Base-by-base conservation (phyloP, 2,329 filamentous ascomycete genomes). In the Peltaster fructicola region DNA sequence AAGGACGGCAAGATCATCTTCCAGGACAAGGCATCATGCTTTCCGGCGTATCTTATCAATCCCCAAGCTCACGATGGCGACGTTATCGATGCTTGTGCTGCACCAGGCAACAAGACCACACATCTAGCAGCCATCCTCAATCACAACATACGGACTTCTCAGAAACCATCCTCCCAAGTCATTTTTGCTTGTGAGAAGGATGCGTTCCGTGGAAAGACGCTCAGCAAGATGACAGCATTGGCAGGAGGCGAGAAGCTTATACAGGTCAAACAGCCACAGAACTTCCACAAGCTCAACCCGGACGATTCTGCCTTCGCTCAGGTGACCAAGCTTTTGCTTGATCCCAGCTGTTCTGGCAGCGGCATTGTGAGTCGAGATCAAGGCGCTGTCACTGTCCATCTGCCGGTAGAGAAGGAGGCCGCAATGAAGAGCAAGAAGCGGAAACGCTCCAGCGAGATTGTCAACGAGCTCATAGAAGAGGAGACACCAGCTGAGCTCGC, bases 81-180 rank as follows among this genome's bases (percentile, higher is more conserved):
- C 41, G 59, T 90, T 6, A 68, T 95, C n/a, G 88, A 98, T 50
- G 79, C 79, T 0, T 95, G 85, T 47, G 80, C 88, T 0, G 88
- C 88, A 1, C 88, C 88, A 2, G 88, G 88, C 5, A 98, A 98
- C 51, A 98, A 98, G 54, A 95, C 88, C 1, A 95, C 85, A 6
- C 88, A 95, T 48, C 54, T 91, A 22, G 82, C 84, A 1, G 76
- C 81, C 2, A 68, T 93, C 4, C 43, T 88, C 2, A 15, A 25
- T 7, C 23, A 28, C 23, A 57, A 48, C 25, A n/a, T n/a, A n/a
- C n/a, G n/a, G n/a, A n/a, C n/a, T n/a, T n/a, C n/a, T n/a, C n/a
- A n/a, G n/a, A n/a, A n/a, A n/a, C n/a, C n/a, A n/a, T n/a, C n/a
- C n/a, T 54, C 50, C 23, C 53, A 53, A 25, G 73, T 98, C 13